Evolutionary conservation across 345 rosid genomes (phyloP), one percentile per base, ranked within the genome.

Genomic region (Raphanus raphanistrum): DNA sequence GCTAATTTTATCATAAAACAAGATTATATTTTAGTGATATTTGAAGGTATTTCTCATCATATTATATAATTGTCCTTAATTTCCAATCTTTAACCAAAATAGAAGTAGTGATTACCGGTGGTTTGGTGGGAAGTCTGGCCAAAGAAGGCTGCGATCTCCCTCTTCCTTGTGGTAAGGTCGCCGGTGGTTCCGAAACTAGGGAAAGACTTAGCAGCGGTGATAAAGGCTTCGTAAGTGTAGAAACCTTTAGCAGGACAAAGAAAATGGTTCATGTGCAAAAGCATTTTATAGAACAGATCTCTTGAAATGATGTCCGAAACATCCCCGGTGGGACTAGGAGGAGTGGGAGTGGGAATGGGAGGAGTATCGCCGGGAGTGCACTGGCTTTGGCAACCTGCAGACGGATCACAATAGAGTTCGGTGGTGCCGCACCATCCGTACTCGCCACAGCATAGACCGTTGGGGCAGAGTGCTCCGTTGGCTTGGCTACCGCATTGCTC

Each of bases 311-410:
- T 43, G 52, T 13, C 52, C 52, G 52, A 43, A 43, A 43, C 15
- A 43, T 43, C 52, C 52, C 52, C 52, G 45, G 45, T 38, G 12
- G 45, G 45, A 38, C 45, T 38, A 38, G 45, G 45, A 38, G 13
- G 12, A 10, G 45, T 10, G 1, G 45, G 45, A 9, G 45, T 38
- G 12, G 45, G 45, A 33, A 7, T 7, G 5, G 35, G 35, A 32
- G 36, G 36, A 33, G 36, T 33, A n/a, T n/a, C n/a, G n/a, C n/a
- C n/a, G 1, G 75, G 66, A 63, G 71, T 28, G 62, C 92, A 87
- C 71, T 88, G 90, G 74, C 92, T 88, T 70, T 87, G 88, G 84
- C 95, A 88, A 59, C 86, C 90, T n/a, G n/a, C n/a, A n/a, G n/a
- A n/a, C n/a, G n/a, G n/a, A n/a, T n/a, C n/a, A n/a, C n/a, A n/a